A percentile compares a stretch with the other conserved stretches of the same genome.
Evolutionary conservation across 2,329 filamentous ascomycete genomes (phyloP).

Genomic region (Talaromyces pinophilus): DNA sequence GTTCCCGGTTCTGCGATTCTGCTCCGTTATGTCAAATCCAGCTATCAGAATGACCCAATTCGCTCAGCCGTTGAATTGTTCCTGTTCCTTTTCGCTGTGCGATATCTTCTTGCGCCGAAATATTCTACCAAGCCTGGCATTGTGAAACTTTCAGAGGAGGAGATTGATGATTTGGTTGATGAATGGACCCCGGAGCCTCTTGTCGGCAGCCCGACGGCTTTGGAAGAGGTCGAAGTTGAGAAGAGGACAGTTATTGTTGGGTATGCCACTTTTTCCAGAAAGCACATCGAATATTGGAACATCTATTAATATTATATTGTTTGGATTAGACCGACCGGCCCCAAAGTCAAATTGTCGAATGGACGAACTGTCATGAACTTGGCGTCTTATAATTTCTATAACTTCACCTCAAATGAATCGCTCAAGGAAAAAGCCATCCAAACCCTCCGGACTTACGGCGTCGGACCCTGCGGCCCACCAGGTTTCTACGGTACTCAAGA

Average conservation of each 20-base stretch:
- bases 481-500: constrained; percentile 99
- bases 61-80: constrained; percentile 91
- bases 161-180: constrained; percentile 94
- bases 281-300: not conserved
- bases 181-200: constrained; percentile 96
- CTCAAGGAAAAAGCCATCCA: constrained; percentile 95
- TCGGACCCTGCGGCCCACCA: constrained; percentile 92
- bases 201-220: constrained; percentile 68
- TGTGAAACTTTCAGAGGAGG: constrained; percentile 87
- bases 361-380: constrained; percentile 92
- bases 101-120: constrained; percentile 86
- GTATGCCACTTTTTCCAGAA: constrained; percentile 50
- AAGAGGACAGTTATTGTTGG: constrained; percentile 85
- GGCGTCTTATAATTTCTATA: constrained; percentile 96
- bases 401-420: constrained; percentile 87
- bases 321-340: constrained; percentile 71
- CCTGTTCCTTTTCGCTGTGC: constrained; percentile 90
- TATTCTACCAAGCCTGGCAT: constrained; percentile 93
- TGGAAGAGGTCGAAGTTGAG: constrained; percentile 81
- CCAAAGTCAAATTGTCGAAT: constrained; percentile 83
- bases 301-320: not conserved
- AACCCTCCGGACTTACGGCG: constrained; percentile 90
- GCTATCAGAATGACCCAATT: constrained; percentile 95
- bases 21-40: constrained; percentile 92
- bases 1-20: constrained; percentile 93